These are phyloP conservation scores for Melaleuca alternifolia DNA, from an alignment of 345 rosid genomes.

Conservation along the genomic window DNA sequence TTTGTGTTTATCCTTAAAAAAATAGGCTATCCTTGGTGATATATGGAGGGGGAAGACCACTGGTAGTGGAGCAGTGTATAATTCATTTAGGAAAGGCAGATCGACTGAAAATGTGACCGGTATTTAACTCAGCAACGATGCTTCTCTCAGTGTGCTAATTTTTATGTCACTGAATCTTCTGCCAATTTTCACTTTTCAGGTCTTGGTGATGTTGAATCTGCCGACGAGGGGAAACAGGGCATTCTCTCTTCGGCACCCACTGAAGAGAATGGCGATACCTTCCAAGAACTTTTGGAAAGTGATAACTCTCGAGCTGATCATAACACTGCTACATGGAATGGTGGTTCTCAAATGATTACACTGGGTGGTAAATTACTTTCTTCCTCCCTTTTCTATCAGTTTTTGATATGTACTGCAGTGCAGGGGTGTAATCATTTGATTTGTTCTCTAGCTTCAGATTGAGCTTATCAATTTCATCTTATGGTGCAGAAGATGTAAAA, in stretches of 20 bases:
- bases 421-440: not conserved
- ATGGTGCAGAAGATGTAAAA: constrained; percentile 10
- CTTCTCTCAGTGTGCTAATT: not conserved
- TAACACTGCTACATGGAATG: constrained; percentile 3
- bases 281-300: constrained; percentile 9
- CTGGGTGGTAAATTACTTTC: constrained; percentile 9
- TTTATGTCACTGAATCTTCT: not conserved
- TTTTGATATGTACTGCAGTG: not conserved
- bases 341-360: not conserved
- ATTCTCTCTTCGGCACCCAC: constrained; percentile 5
- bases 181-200: constrained; percentile 10
- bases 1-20: not conserved
- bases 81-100: constrained; percentile 28
- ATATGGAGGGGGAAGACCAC: constrained; percentile 65
- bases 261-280: constrained; percentile 15
- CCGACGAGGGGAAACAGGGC: constrained; percentile 25
- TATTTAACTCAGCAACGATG: constrained; percentile 3
- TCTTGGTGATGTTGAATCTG: constrained; percentile 18
- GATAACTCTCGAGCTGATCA: constrained; percentile 4
- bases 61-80: constrained; percentile 38
- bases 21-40: constrained; percentile 42
- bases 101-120: constrained; percentile 28
- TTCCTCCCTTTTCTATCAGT: not conserved
- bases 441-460: not conserved
- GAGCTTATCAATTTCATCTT: not conserved